Percentiles rank a stretch among this genome's conserved stretches.
Evolutionary conservation across 805 yeast species (phyloP).

Genomic region (Ogataea paraovalis): DNA sequence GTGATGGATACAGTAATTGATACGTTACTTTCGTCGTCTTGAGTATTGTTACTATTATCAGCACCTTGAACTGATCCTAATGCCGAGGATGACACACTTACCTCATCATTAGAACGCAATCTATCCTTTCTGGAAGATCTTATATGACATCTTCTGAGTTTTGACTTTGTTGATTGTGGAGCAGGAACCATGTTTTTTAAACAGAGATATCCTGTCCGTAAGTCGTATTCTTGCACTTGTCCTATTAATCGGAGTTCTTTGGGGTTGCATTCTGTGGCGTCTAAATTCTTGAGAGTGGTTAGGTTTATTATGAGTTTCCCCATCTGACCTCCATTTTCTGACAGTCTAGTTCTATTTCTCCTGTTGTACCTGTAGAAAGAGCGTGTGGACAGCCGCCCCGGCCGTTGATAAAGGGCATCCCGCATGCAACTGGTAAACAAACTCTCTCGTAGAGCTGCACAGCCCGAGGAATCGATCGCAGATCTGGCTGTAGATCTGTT

Average conservation of each 20-base stretch:
- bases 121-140: no score
- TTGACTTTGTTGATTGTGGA: neutral
- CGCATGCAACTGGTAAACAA: no score
- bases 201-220: constrained; percentile 12
- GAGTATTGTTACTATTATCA: no score
- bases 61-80: no score
- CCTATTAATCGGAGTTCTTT: constrained; percentile 19
- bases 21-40: no score
- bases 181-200: constrained; percentile 12
- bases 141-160: constrained; percentile 1
- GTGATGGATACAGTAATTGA: no score
- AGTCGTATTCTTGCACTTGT: constrained; percentile 19
- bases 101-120: no score
- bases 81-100: no score
- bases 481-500: no score
- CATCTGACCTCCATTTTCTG: constrained; percentile 7
- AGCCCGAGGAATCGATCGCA: neutral
- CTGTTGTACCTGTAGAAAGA: neutral
- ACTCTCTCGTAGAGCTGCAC: no score
- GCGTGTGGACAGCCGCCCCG: no score
- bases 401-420: neutral
- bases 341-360: neutral
- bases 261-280: constrained; percentile 9
- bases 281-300: constrained; percentile 9
- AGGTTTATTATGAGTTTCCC: constrained; percentile 20